Evolutionary conservation across 2,329 filamentous ascomycete genomes (phyloP).

Genomic region (Alternaria tenuissima): DNA sequence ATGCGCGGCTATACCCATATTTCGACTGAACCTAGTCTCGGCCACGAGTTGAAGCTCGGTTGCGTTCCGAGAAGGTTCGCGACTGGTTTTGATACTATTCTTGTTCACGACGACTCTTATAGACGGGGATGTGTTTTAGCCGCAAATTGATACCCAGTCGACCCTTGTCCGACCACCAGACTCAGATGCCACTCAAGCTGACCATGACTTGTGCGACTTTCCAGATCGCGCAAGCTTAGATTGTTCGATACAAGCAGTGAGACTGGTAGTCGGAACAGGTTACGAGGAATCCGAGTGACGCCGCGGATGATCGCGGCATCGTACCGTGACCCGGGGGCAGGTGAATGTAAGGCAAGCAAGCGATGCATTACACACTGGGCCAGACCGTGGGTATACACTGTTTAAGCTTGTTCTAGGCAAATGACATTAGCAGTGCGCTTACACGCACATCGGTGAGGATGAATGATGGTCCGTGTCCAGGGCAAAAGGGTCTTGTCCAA

Average conservation of each 20-base stretch:
- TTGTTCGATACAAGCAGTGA: conserved; percentile 15
- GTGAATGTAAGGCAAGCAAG: conserved; percentile 13
- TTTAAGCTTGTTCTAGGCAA: not conserved
- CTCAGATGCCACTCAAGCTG: not conserved
- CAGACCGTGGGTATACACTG: not conserved
- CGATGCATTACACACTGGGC: not conserved
- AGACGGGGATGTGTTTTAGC: conserved; percentile 31
- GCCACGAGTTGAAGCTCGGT: conserved; percentile 1
- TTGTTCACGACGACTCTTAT: conserved; percentile 19
- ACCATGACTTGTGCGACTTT: not conserved
- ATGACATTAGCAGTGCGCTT: not conserved
- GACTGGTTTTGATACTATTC: conserved; percentile 31
- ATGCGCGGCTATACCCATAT: not conserved
- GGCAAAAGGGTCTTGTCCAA: not conserved
- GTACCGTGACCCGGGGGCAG: conserved; percentile 16
- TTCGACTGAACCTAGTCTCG: not conserved
- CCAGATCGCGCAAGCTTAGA: conserved; percentile 5
- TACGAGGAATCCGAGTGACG: conserved; percentile 6
- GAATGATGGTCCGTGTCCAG: not conserved
- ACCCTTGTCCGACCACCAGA: conserved; percentile 20
- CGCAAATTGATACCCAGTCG: conserved; percentile 32
- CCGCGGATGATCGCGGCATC: not conserved
- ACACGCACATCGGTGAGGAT: not conserved
- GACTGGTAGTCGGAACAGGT: conserved; percentile 6
- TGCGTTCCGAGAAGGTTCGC: conserved; percentile 12